Conservation (phyloP, 805 yeast genomes). For the Wickerhamomyces sydowiorum region DNA sequence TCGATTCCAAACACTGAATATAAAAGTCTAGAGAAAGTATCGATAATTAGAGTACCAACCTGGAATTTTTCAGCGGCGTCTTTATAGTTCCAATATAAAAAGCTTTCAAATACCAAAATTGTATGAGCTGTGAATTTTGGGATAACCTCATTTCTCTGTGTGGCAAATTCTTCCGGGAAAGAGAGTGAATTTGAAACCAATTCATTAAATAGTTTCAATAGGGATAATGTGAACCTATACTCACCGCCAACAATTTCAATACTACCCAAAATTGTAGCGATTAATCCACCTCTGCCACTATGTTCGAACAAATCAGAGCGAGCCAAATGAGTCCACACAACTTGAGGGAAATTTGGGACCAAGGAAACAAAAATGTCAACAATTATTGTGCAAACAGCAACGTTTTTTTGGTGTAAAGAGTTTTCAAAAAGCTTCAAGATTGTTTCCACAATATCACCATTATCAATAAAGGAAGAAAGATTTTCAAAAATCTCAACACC, state of each 20-base stretch:
- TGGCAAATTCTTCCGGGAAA: conserved; percentile 29
- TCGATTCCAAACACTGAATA: conserved; percentile 51
- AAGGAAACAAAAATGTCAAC: conserved; percentile 45
- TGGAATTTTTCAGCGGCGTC: conserved; percentile 51
- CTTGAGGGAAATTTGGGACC: conserved; percentile 44
- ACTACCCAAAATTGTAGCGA: conserved; percentile 57
- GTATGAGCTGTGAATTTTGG: conserved; percentile 48
- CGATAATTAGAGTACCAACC: conserved; percentile 50
- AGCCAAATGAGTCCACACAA: conserved; percentile 76
- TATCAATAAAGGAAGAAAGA: conserved; percentile 39
- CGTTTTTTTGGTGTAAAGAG: conserved; percentile 50
- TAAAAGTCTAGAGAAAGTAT: conserved; percentile 50
- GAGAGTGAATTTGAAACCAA: conserved; percentile 47
- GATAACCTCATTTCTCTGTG: conserved; percentile 47
- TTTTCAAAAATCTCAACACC: conserved; percentile 33
- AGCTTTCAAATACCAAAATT: conserved; percentile 70
- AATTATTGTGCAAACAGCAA: conserved; percentile 38
- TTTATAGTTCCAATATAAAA: conserved; percentile 61
- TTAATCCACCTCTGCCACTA: conserved; percentile 60
- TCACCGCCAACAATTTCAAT: conserved; percentile 67
- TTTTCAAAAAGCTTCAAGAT: conserved; percentile 64
- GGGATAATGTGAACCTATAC: conserved; percentile 55
- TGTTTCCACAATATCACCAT: conserved; percentile 57
- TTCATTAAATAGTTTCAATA: conserved; percentile 48
- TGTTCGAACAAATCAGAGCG: conserved; percentile 61